phyloP scores from a whole-genome alignment of 345 rosid species.

The Salix purpurea region DNA sequence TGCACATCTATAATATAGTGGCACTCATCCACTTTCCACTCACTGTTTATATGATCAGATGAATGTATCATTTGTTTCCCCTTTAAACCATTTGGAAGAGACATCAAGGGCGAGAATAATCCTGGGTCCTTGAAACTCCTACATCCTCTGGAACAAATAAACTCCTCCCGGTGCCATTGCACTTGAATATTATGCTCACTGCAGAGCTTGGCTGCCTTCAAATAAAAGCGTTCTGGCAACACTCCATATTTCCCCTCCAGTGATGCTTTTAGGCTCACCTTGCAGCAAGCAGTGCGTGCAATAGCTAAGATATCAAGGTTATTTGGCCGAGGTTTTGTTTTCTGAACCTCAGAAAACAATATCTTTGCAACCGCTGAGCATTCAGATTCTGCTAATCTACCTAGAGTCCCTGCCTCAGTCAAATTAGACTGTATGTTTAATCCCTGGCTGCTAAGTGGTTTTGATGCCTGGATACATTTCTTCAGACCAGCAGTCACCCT shows the following conservation, averaged over 20 bases:
- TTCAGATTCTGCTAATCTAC: conserved; percentile 54
- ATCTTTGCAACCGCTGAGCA: conserved; percentile 66
- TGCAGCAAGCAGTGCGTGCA: conserved; percentile 89
- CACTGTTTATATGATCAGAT: conserved; percentile 27
- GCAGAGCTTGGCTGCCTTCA: conserved; percentile 91
- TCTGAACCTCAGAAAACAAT: conserved; percentile 60
- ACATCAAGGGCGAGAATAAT: conserved; percentile 32
- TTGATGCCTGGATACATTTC: conserved; percentile 70
- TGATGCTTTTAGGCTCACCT: conserved; percentile 63
- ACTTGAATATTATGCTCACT: conserved; percentile 81
- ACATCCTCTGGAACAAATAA: conserved; percentile 76
- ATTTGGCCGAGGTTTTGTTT: conserved; percentile 82
- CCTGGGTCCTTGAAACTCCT: conserved; percentile 44
- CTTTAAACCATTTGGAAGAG: conserved; percentile 36
- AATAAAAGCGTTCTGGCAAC: conserved; percentile 67
- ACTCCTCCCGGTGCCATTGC: conserved; percentile 84
- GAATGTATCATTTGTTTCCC: conserved; percentile 19
- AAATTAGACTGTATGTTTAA: conserved; percentile 34
- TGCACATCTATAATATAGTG: conserved; percentile 67
- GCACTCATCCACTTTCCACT: conserved; percentile 76
- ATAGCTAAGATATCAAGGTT: conserved; percentile 70
- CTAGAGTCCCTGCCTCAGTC: conserved; percentile 35
- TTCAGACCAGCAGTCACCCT: conserved; percentile 58
- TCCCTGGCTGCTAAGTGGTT: conserved; percentile 37
- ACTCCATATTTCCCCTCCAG: conserved; percentile 70